Conservation (phyloP, 768 basidiomycete genomes). For the Dendrothele bispora region DNA sequence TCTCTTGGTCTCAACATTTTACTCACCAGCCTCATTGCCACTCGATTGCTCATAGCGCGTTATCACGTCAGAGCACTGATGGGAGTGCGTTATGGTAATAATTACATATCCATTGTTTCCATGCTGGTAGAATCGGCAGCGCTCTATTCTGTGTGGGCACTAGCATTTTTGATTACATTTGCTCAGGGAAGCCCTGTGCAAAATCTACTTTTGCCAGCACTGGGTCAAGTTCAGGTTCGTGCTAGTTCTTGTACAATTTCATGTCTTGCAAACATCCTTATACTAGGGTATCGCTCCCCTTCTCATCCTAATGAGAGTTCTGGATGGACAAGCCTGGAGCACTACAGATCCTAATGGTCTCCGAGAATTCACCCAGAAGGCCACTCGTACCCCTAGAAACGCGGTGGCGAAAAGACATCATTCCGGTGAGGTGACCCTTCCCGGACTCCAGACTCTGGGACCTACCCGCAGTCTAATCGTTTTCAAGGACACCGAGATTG, state of each 20-base stretch:
- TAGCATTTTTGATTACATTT: slow-evolving; percentile 31
- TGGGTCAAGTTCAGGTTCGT: slow-evolving; percentile 33
- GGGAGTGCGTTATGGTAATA: slow-evolving; percentile 13
- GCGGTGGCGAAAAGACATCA: no score
- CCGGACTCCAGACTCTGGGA: no score
- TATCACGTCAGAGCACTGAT: slow-evolving; percentile 19
- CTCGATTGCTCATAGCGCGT: slow-evolving; percentile 24
- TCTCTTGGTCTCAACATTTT: slow-evolving; percentile 15
- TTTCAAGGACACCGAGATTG: no score
- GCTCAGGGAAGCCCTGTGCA: slow-evolving; percentile 21
- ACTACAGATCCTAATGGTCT: neutral
- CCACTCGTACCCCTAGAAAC: no score
- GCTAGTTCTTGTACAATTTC: neutral
- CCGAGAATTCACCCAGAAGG: no score
- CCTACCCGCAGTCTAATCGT: no score
- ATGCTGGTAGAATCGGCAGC: slow-evolving; percentile 38
- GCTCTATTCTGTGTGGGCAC: slow-evolving; percentile 21
- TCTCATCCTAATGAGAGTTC: slow-evolving; percentile 36
- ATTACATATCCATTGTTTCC: slow-evolving; percentile 24
- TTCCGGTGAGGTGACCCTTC: no score
- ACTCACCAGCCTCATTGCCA: slow-evolving; percentile 29
- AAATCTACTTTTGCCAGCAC: slow-evolving; percentile 30
- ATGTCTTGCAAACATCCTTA: neutral
- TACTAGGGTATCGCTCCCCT: slow-evolving; percentile 34
- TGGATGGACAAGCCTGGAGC: slow-evolving; percentile 28